Percentiles rank a stretch among this genome's conserved stretches.
These are phyloP conservation scores for Phytophthora megakarya DNA, from an alignment of 352 stramenopile genomes.

Conservation along the genomic window DNA sequence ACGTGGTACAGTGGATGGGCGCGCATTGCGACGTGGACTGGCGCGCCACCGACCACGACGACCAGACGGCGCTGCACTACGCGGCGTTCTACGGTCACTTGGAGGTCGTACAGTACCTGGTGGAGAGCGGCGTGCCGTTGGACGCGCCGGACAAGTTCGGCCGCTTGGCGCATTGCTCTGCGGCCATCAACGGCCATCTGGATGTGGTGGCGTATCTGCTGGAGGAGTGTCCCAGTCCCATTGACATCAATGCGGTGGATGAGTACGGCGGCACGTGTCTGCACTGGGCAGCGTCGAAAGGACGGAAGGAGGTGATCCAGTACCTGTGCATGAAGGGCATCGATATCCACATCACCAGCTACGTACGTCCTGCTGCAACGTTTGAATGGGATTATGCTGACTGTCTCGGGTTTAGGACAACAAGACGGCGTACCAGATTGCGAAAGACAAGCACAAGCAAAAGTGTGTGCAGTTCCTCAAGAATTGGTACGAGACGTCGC, in stretches of 20 bases:
- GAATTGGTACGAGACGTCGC: slow-evolving; percentile 88
- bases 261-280: slow-evolving; percentile 88
- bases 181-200: slow-evolving; percentile 86
- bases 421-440: slow-evolving; percentile 88
- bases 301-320: slow-evolving; percentile 87
- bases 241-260: slow-evolving; percentile 89
- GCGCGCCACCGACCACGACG: slow-evolving; percentile 72
- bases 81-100: slow-evolving; percentile 87
- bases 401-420: slow-evolving; percentile 64
- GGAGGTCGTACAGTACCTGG: slow-evolving; percentile 85
- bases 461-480: slow-evolving; percentile 88
- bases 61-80: slow-evolving; percentile 87
- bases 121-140: slow-evolving; percentile 82
- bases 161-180: slow-evolving; percentile 78
- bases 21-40: slow-evolving; percentile 61
- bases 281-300: slow-evolving; percentile 85
- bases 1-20: slow-evolving; percentile 85
- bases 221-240: slow-evolving; percentile 78
- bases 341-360: slow-evolving; percentile 89
- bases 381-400: not conserved
- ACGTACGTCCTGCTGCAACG: slow-evolving; percentile 52
- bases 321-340: slow-evolving; percentile 90
- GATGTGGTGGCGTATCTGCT: slow-evolving; percentile 84
- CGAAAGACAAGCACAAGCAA: slow-evolving; percentile 90
- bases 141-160: slow-evolving; percentile 86